Percentiles rank a stretch among this genome's conserved stretches.
phyloP scores from a whole-genome alignment of 2,329 filamentous ascomycete species.

The Aspergillus unguis region DNA sequence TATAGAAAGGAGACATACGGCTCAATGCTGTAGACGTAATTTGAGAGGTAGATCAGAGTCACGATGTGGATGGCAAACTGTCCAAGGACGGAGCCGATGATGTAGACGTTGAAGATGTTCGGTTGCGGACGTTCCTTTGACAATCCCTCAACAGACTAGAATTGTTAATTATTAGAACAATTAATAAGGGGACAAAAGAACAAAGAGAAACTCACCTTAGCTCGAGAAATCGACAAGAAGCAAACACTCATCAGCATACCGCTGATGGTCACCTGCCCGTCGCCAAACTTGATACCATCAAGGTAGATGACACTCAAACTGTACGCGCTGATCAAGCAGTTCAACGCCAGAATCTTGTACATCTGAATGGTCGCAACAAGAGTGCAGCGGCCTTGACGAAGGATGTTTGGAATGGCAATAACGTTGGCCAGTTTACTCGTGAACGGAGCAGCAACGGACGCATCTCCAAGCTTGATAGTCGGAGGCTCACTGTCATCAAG shows the following conservation, averaged over 20 bases:
- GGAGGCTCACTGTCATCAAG: conserved; percentile 87
- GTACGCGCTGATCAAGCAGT: conserved; percentile 97
- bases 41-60: conserved; percentile 90
- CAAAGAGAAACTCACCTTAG: conserved; percentile 57
- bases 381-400: conserved; percentile 94
- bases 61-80: conserved; percentile 95
- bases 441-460: conserved; percentile 94
- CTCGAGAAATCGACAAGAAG: conserved; percentile 97
- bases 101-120: conserved; percentile 99
- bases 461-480: conserved; percentile 93
- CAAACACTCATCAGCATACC: conserved; percentile 99
- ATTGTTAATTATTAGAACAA: conserved; percentile 12
- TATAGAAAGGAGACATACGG: conserved; percentile 60
- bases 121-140: conserved; percentile 97
- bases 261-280: conserved; percentile 96
- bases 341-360: conserved; percentile 98
- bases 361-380: conserved; percentile 98
- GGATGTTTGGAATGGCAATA: conserved; percentile 95
- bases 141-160: conserved; percentile 78
- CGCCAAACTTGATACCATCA: conserved; percentile 98
- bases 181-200: neutral
- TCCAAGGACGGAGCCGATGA: conserved; percentile 93
- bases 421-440: conserved; percentile 97
- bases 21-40: conserved; percentile 79
- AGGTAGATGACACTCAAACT: conserved; percentile 93